These are phyloP conservation scores for Globisporangium paroecandrum DNA, from an alignment of 352 stramenopile genomes.

Conservation along the genomic window DNA sequence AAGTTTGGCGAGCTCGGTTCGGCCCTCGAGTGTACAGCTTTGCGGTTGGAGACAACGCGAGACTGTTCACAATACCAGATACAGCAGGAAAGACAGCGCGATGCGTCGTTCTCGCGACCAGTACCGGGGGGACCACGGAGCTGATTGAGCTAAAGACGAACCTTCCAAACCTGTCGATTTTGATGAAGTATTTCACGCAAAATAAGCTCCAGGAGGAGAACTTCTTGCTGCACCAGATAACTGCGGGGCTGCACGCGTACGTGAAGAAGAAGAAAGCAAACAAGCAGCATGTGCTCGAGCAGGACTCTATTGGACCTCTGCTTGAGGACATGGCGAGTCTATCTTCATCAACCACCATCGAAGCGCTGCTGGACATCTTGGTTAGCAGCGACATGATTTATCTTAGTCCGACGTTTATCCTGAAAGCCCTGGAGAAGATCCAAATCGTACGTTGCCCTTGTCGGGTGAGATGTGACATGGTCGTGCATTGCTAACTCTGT, in stretches of 20 bases:
- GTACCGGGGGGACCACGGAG: constrained; percentile 31
- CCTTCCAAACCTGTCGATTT: constrained; percentile 49
- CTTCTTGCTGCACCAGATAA: constrained; percentile 81
- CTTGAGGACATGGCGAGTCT: constrained; percentile 67
- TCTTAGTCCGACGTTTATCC: constrained; percentile 53
- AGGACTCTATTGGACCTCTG: constrained; percentile 48
- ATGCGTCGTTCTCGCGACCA: constrained; percentile 53
- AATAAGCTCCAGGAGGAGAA: constrained; percentile 86
- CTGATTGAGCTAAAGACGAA: constrained; percentile 58
- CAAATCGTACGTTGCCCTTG: constrained; percentile 35
- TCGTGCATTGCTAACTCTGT: background rate
- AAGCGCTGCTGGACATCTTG: constrained; percentile 73
- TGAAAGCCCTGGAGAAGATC: constrained; percentile 61
- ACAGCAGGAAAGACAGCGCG: constrained; percentile 29
- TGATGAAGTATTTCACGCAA: constrained; percentile 85
- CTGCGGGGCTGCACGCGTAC: constrained; percentile 64
- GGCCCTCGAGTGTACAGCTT: constrained; percentile 73
- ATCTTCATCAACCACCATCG: constrained; percentile 59
- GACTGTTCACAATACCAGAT: constrained; percentile 62
- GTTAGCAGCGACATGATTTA: constrained; percentile 53
- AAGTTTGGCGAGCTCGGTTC: constrained; percentile 78
- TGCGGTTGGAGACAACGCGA: constrained; percentile 60
- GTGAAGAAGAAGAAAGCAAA: constrained; percentile 59
- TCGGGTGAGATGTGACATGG: background rate
- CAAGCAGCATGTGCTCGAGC: constrained; percentile 34